phyloP scores from a whole-genome alignment of 441 rosid species.

The Geranium incanum region DNA sequence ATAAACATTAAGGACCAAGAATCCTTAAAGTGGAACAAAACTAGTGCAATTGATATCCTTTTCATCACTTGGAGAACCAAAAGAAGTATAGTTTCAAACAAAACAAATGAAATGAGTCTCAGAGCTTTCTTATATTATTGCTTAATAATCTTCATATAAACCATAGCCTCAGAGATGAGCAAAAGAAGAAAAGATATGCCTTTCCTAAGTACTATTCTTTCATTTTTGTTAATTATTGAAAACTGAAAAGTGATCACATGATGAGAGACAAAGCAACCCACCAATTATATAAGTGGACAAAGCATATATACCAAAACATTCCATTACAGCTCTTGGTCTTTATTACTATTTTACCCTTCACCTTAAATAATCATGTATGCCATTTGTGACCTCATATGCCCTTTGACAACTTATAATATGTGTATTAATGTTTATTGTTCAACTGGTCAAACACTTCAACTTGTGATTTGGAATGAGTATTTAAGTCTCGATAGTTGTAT shows the following conservation, averaged over 20 bases:
- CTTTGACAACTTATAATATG: neutral
- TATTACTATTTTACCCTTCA: neutral
- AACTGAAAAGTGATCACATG: constrained; percentile 10
- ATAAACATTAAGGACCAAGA: neutral
- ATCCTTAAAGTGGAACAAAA: neutral
- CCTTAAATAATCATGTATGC: neutral
- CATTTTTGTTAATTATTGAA: constrained; percentile 3
- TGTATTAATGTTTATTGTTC: too few relatives aligned
- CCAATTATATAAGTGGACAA: neutral
- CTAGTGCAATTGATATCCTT: neutral
- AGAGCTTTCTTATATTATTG: neutral
- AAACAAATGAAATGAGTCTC: neutral
- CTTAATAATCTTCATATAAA: neutral
- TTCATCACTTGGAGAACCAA: neutral
- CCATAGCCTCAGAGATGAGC: neutral
- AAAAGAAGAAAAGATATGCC: neutral
- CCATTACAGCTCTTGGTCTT: neutral
- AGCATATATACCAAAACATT: constrained; percentile 7
- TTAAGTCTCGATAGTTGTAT: too few relatives aligned
- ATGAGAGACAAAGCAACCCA: neutral
- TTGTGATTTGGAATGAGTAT: neutral
- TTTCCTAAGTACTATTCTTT: neutral
- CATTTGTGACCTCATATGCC: neutral
- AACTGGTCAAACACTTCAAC: too few relatives aligned
- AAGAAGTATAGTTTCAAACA: constrained; percentile 6